Conservation (phyloP, 2,329 filamentous ascomycete species). For the Diplodia seriata region DNA sequence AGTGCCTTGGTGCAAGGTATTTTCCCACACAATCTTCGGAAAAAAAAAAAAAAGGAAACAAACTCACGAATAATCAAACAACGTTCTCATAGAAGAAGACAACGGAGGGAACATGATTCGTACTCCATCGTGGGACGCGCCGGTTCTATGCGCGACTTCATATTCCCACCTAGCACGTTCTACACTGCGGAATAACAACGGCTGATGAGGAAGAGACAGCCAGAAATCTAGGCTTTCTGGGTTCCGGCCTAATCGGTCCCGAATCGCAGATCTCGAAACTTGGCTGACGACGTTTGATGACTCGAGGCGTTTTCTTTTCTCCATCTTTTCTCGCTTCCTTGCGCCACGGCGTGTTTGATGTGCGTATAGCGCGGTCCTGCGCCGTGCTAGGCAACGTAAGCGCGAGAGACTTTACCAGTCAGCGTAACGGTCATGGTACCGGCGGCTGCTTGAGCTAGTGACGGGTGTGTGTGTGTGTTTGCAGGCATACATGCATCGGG, state of each 20-base stretch:
- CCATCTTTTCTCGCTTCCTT: not conserved
- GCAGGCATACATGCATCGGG: not conserved
- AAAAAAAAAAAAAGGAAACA: too few relatives aligned
- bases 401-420: not conserved
- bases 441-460: not conserved
- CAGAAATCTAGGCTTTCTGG: not conserved
- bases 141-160: not conserved
- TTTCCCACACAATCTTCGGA: not conserved
- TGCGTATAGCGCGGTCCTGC: not conserved
- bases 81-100: not conserved
- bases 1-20: not conserved
- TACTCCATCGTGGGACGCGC: too few relatives aligned
- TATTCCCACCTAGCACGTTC: not conserved
- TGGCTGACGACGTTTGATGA: not conserved
- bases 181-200: too few relatives aligned
- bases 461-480: too few relatives aligned
- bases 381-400: not conserved
- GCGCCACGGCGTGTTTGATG: not conserved
- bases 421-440: too few relatives aligned
- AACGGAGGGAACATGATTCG: not conserved
- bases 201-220: too few relatives aligned
- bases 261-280: not conserved
- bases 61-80: too few relatives aligned
- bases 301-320: not conserved
- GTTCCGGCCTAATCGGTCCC: not conserved